Evolutionary conservation across 306 rosid species (phyloP), one percentile per base, ranked within the genome.

Genomic region (Sesbania bispinosa): DNA sequence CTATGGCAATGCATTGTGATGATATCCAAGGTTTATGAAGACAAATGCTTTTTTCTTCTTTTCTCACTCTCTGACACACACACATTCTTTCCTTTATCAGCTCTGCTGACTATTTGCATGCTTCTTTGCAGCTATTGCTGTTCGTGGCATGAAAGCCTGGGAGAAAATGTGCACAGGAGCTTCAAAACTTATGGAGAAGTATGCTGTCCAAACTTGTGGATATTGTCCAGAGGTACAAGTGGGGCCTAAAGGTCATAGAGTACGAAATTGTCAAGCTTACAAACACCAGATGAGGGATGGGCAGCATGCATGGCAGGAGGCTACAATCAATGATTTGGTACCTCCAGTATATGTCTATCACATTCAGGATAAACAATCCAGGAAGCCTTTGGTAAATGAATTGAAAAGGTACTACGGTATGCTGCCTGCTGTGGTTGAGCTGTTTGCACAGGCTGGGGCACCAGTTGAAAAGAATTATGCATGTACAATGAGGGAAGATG

Each of bases 231-330:
- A 88, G 82, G 86, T 88, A 67, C 89, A 86, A 67, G 95, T 88
- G 36, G 95, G 92, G 8, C 89, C 96, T 15, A 89, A 84, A 81
- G 96, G 96, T 26, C 92, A 89, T 61, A 66, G 84, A 74, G 96
- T 77, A n/a, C 73, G 89, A 23, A 82, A 89, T 53, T 89, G 92
- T 70, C 81, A 81, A 79, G 96, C 88, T 71, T 84, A 61, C 85
- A 89, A 89, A 58, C 92, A 89, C 77, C 96, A 89, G 73, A 89
- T 86, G 92, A 89, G 96, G 81, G 96, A 86, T 71, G 96, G 96
- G 23, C 92, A 89, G 70, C 96, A 86, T 79, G 92, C 85, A 39
- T 89, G 96, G 96, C 89, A 89, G 65, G 86, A 80, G 67, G 96
- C 96, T 38, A 86, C 83, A 9, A 32, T 89, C 26, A 74, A 82